Evolutionary conservation across 2,329 filamentous ascomycete genomes (phyloP).

Genomic region (Colletotrichum euphorbiae): DNA sequence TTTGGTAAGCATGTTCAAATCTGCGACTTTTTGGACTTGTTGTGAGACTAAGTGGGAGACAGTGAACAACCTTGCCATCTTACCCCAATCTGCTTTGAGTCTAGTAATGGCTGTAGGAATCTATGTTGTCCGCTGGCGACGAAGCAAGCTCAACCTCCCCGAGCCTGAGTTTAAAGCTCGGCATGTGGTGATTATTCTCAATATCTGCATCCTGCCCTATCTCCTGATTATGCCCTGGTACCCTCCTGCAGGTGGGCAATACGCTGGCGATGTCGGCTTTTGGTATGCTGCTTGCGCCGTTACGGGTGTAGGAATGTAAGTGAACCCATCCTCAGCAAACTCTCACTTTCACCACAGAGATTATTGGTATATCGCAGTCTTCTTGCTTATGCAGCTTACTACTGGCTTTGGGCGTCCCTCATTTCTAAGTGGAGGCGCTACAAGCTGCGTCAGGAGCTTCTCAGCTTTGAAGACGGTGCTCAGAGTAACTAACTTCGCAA

Average conservation of each 20-base stretch:
- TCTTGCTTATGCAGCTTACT: constrained; percentile 66
- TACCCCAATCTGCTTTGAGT: constrained; percentile 69
- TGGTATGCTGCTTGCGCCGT: constrained; percentile 79
- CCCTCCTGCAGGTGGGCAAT: constrained; percentile 69
- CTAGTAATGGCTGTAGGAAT: constrained; percentile 68
- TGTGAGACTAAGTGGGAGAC: neutral
- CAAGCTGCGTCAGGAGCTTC: constrained; percentile 64
- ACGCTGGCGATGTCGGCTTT: constrained; percentile 76
- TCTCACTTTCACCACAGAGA: neutral
- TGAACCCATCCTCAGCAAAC: neutral
- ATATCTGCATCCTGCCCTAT: constrained; percentile 69
- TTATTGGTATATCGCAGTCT: constrained; percentile 53
- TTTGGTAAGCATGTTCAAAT: constrained; percentile 56
- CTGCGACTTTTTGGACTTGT: neutral
- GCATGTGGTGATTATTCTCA: constrained; percentile 69
- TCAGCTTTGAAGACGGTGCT: constrained; percentile 50
- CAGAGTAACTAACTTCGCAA: constrained; percentile 62
- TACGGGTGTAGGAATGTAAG: constrained; percentile 72
- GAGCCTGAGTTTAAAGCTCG: constrained; percentile 68
- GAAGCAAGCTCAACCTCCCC: constrained; percentile 61
- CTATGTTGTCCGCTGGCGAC: constrained; percentile 66
- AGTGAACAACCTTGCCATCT: constrained; percentile 58
- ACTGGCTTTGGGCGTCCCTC: constrained; percentile 67
- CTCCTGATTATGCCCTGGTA: constrained; percentile 79
- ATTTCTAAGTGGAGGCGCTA: constrained; percentile 66